Conservation (phyloP, 2,329 filamentous ascomycete species). For the Botrytis fragariae region DNA sequence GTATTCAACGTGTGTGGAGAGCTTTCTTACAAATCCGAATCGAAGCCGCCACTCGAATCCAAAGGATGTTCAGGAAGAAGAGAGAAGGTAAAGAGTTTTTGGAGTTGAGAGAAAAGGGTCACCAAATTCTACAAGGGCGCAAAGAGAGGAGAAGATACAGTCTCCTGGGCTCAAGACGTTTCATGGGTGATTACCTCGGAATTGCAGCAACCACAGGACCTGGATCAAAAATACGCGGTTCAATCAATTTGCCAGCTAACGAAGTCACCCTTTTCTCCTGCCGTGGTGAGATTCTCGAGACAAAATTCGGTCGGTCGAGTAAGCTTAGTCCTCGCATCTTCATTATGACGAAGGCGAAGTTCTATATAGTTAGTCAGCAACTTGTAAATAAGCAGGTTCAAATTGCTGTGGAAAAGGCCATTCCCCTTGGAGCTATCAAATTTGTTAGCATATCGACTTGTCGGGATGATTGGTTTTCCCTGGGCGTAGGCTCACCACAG, state of each 20-base stretch:
- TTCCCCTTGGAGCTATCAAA: constrained; percentile 85
- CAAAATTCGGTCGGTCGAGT: constrained; percentile 94
- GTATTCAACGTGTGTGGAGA: constrained; percentile 95
- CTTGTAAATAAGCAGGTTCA: constrained; percentile 78
- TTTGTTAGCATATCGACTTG: constrained; percentile 76
- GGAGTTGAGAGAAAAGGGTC: constrained; percentile 82
- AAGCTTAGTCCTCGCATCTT: constrained; percentile 85
- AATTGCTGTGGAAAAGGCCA: constrained; percentile 76
- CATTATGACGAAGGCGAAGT: constrained; percentile 78
- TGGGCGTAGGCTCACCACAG: constrained; percentile 84
- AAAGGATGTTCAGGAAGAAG: constrained; percentile 93
- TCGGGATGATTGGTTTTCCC: constrained; percentile 95
- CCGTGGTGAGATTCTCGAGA: constrained; percentile 82
- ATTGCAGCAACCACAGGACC: constrained; percentile 77
- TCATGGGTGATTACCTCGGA: constrained; percentile 92
- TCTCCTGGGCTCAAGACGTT: constrained; percentile 84
- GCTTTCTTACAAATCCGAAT: constrained; percentile 90
- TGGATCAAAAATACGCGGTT: constrained; percentile 75
- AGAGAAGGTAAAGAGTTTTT: constrained; percentile 86
- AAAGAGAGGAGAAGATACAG: constrained; percentile 93
- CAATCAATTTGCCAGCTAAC: constrained; percentile 66
- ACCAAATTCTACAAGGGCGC: constrained; percentile 73
- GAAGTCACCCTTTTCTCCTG: constrained; percentile 87
- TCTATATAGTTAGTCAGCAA: constrained; percentile 85
- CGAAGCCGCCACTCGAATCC: constrained; percentile 90